Percentiles rank a stretch among this genome's conserved stretches.
These are phyloP conservation scores for Pleurotus salmoneostramineus DNA, from an alignment of 768 basidiomycete genomes.

Conservation along the genomic window DNA sequence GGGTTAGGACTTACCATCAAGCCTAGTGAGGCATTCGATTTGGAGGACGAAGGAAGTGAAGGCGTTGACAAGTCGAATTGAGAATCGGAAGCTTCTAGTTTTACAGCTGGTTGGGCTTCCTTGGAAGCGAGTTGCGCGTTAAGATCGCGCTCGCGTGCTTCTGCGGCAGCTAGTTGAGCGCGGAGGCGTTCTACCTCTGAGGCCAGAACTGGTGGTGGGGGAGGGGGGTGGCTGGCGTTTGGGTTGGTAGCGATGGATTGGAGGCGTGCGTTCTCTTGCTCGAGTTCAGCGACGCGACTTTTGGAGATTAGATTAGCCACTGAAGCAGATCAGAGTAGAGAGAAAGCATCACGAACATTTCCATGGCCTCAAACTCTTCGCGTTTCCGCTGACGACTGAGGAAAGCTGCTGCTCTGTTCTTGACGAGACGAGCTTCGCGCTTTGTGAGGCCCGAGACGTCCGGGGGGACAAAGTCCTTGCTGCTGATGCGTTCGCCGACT, in stretches of 20 bases:
- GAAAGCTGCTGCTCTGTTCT: slow-evolving; percentile 91
- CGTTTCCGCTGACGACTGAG: slow-evolving; percentile 88
- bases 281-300: slow-evolving; percentile 80
- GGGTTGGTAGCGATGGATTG: slow-evolving; percentile 45
- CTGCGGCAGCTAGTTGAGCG: slow-evolving; percentile 57
- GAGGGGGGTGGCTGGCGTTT: slow-evolving; percentile 22
- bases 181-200: slow-evolving; percentile 67
- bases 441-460: slow-evolving; percentile 87
- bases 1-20: slow-evolving; percentile 53
- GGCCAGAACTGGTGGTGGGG: slow-evolving; percentile 33
- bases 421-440: slow-evolving; percentile 87
- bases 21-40: slow-evolving; percentile 62
- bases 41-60: slow-evolving; percentile 40
- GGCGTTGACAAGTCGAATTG: slow-evolving; percentile 35
- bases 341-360: slow-evolving; percentile 58
- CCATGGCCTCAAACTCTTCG: slow-evolving; percentile 90
- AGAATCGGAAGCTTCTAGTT: slow-evolving; percentile 57
- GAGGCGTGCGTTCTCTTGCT: slow-evolving; percentile 79
- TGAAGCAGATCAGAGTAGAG: slow-evolving; percentile 9
- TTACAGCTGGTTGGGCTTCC: slow-evolving; percentile 35
- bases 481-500: slow-evolving; percentile 47
- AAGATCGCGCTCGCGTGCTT: slow-evolving; percentile 66
- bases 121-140: slow-evolving; percentile 53
- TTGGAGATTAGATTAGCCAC: slow-evolving; percentile 11
- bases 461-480: slow-evolving; percentile 84